phyloP scores from a whole-genome alignment of 345 rosid genomes.

The Eucalyptus albens region DNA sequence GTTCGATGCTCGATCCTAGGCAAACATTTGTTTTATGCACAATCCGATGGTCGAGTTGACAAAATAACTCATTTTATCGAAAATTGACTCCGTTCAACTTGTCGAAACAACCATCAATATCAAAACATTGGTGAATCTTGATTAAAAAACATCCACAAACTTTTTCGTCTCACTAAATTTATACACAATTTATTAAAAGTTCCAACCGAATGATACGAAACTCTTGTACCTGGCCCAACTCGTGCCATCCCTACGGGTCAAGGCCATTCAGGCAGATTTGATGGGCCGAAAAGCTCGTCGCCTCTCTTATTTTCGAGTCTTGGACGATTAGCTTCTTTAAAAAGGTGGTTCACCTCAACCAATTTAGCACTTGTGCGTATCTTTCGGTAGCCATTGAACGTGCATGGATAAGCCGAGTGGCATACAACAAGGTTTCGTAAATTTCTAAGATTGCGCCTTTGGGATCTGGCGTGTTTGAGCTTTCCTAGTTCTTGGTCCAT shows the following conservation, averaged over 20 bases:
- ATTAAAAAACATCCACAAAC: background rate
- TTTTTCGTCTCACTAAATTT: background rate
- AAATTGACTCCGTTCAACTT: background rate
- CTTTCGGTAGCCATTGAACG: background rate
- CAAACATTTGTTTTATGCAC: background rate
- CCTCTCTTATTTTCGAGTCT: background rate
- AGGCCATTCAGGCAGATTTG: background rate
- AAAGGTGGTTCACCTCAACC: background rate
- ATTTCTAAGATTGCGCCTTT: background rate
- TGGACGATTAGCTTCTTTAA: background rate
- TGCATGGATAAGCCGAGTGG: background rate
- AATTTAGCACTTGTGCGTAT: rapidly evolving
- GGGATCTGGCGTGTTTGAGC: background rate
- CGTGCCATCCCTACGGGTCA: background rate
- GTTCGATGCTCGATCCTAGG: rapidly evolving
- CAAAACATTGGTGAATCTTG: background rate
- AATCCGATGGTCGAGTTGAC: rapidly evolving
- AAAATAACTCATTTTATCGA: background rate
- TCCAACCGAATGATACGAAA: background rate
- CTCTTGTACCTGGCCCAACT: background rate
- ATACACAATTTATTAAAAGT: background rate
- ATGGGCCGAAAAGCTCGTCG: background rate
- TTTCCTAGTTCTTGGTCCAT: background rate
- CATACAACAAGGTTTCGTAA: background rate
- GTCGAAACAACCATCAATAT: background rate